Conservation (phyloP, 148 eudicot genomes). For the Vaccinium darrowii region DNA sequence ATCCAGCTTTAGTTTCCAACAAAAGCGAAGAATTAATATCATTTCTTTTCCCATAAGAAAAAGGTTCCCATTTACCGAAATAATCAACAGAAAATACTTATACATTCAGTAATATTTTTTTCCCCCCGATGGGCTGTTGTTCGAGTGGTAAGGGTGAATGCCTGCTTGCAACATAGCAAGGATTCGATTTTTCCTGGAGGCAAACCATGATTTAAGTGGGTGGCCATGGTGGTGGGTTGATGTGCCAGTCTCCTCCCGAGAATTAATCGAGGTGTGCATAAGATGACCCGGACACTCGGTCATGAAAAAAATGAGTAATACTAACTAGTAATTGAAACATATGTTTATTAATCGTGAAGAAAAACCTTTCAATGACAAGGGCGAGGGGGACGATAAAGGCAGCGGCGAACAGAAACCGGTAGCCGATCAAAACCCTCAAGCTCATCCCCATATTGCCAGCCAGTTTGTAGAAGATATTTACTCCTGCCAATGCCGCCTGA, state of each 20-base stretch:
- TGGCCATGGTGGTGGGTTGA: too few relatives aligned
- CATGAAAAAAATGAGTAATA: neutral
- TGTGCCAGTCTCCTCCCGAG: too few relatives aligned
- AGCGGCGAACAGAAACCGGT: constrained; percentile 37
- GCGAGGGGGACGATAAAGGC: constrained; percentile 44
- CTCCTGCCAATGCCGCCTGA: constrained; percentile 25
- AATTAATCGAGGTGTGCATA: too few relatives aligned
- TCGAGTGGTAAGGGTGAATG: too few relatives aligned
- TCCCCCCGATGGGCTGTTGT: neutral
- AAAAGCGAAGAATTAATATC: neutral
- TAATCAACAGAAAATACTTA: neutral
- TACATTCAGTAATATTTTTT: neutral
- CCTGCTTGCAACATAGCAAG: too few relatives aligned
- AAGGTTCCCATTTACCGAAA: neutral
- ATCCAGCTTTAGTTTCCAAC: too few relatives aligned
- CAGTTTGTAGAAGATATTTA: constrained; percentile 42
- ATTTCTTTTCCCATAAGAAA: neutral
- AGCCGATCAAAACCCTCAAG: constrained; percentile 44
- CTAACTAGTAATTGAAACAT: neutral
- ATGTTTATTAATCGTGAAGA: neutral
- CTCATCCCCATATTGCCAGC: constrained; percentile 46
- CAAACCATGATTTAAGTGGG: too few relatives aligned
- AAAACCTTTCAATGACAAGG: constrained; percentile 41
- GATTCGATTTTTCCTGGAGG: too few relatives aligned
- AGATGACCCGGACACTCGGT: too few relatives aligned